Conservation (phyloP, 1,284 basidiomycete species). For the Ganoderma meredithae region DNA sequence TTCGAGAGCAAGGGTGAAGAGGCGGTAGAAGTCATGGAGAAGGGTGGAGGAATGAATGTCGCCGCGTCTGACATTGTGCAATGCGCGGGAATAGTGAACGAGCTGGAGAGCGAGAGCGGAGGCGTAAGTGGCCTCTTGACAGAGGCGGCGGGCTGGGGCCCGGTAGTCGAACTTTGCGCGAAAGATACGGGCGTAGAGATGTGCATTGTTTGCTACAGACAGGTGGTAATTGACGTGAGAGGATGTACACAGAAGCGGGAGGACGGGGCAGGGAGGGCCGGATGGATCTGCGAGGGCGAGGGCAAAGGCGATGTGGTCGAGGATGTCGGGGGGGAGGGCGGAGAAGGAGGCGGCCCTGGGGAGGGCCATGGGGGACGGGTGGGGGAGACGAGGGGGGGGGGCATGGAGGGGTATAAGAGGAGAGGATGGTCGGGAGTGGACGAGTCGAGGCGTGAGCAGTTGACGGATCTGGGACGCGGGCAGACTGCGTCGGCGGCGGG, state of each 20-base stretch:
- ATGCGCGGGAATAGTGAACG: constrained; percentile 46
- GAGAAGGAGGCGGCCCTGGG: neutral
- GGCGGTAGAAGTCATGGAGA: constrained; percentile 56
- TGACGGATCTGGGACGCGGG: neutral
- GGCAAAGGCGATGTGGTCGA: constrained; percentile 63
- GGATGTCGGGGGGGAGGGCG: constrained; percentile 66
- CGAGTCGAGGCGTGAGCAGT: neutral
- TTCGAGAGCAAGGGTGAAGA: constrained; percentile 72
- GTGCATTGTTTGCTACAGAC: constrained; percentile 53
- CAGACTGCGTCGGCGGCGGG: neutral
- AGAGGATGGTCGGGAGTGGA: neutral
- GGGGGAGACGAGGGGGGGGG: constrained; percentile 5
- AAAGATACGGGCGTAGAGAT: constrained; percentile 70
- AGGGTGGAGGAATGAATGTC: constrained; percentile 45
- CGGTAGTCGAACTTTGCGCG: constrained; percentile 66
- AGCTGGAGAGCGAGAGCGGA: constrained; percentile 58
- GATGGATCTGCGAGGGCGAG: constrained; percentile 50
- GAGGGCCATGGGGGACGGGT: constrained; percentile 1
- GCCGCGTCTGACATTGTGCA: constrained; percentile 50
- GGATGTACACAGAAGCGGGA: constrained; percentile 60
- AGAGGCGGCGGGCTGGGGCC: constrained; percentile 63
- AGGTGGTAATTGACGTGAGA: constrained; percentile 53
- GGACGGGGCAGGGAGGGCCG: constrained; percentile 50
- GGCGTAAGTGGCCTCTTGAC: constrained; percentile 45
- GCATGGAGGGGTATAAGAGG: neutral